Conservation (phyloP, 257 asterid genomes). For the Nemophila menziesii region DNA sequence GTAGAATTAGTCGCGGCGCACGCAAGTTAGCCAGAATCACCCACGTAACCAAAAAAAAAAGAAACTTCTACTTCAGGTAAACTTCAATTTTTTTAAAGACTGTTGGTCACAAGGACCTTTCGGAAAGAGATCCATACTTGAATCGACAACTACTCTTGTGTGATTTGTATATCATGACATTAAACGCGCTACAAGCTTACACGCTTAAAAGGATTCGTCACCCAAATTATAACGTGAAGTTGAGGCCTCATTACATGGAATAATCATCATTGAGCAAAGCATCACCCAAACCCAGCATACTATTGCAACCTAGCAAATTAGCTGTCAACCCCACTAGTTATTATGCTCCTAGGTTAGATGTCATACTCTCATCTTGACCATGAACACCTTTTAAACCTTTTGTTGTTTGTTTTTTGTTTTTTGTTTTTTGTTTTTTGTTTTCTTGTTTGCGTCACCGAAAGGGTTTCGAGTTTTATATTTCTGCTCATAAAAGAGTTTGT, state of each 20-base stretch:
- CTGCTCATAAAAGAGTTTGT: too few species aligned
- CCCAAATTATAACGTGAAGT: constrained; percentile 21
- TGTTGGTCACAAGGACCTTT: constrained; percentile 38
- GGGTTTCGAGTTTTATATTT: neutral
- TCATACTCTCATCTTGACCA: constrained; percentile 40
- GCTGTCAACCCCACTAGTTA: constrained; percentile 36
- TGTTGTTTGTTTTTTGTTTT: too few species aligned
- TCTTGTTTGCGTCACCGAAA: too few species aligned
- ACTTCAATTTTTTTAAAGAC: constrained; percentile 14
- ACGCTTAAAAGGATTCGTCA: constrained; percentile 34
- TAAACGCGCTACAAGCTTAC: constrained; percentile 33
- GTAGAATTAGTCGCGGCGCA: too few species aligned
- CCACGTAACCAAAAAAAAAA: too few species aligned
- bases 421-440: too few species aligned
- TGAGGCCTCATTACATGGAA: constrained; percentile 30
- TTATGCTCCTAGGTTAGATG: constrained; percentile 42
- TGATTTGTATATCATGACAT: constrained; percentile 31
- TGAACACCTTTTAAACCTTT: constrained; percentile 41
- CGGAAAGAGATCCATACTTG: constrained; percentile 38
- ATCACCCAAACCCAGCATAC: too few species aligned
- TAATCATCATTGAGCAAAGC: too few species aligned
- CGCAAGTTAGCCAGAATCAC: too few species aligned
- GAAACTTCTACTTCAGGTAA: constrained; percentile 34
- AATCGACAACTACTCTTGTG: constrained; percentile 30
- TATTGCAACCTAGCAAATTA: constrained; percentile 16